A percentile compares a stretch with the other conserved stretches of the same genome.
Evolutionary conservation across 768 basidiomycete genomes (phyloP).

Genomic region (Hemileccinum impolitum): DNA sequence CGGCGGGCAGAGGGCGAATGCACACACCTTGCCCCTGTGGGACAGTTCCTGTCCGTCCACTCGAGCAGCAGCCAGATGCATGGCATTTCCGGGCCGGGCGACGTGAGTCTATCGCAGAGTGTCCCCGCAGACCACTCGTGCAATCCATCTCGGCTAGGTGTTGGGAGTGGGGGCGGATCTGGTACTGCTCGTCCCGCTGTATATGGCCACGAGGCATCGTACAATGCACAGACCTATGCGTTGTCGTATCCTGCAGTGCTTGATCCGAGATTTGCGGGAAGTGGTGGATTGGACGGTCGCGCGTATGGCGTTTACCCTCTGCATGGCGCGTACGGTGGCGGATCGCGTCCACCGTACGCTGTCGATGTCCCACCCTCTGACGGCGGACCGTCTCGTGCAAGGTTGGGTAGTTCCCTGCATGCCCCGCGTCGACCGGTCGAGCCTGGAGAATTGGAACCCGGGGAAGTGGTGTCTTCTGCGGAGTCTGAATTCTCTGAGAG

Average conservation of each 20-base stretch:
- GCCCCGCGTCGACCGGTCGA: background rate
- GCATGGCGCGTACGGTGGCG: background rate
- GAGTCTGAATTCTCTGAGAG: slow-evolving; percentile 25
- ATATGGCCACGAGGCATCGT: background rate
- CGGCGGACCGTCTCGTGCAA: slow-evolving; percentile 5
- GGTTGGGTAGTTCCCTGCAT: background rate
- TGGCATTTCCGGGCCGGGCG: slow-evolving; percentile 14
- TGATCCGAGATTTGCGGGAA: slow-evolving; percentile 11
- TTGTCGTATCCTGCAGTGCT: slow-evolving; percentile 12
- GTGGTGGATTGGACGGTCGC: background rate
- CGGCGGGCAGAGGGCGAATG: slow-evolving; percentile 19
- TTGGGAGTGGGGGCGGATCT: slow-evolving; percentile 18
- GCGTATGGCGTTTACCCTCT: background rate
- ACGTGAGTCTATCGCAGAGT: slow-evolving; percentile 18
- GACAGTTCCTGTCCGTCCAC: background rate
- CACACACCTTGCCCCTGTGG: background rate
- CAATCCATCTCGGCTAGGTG: slow-evolving; percentile 17
- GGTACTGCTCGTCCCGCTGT: slow-evolving; percentile 11
- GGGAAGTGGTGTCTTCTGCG: slow-evolving; percentile 23
- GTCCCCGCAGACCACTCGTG: slow-evolving; percentile 8
- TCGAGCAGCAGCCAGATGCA: slow-evolving; percentile 15
- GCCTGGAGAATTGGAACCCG: slow-evolving; percentile 21
- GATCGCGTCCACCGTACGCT: background rate
- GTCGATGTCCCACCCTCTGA: background rate
- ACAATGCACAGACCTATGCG: slow-evolving; percentile 1